Percentiles rank a stretch among this genome's conserved stretches.
Evolutionary conservation across 352 stramenopile genomes (phyloP).

Genomic region (Phytophthora melonis): DNA sequence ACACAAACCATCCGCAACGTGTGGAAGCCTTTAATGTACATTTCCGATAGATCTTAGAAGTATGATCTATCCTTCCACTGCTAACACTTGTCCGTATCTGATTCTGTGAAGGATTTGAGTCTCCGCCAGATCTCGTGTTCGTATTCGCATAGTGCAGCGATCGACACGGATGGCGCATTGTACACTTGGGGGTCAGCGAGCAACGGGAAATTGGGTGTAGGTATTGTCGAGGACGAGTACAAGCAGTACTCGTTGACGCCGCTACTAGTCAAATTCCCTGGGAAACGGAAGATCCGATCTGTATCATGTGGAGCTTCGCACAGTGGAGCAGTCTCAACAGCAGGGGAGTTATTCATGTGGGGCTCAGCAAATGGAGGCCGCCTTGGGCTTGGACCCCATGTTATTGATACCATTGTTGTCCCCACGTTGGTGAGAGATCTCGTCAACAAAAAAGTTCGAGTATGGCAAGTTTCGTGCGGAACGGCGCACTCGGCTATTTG

Average conservation of each 20-base stretch:
- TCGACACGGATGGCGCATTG: slow-evolving; percentile 76
- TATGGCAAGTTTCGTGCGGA: slow-evolving; percentile 81
- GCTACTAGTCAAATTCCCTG: slow-evolving; percentile 73
- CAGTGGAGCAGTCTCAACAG: slow-evolving; percentile 71
- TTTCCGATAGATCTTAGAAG: slow-evolving; percentile 27
- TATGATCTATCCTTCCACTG: background rate
- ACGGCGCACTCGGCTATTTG: slow-evolving; percentile 84
- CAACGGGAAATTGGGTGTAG: slow-evolving; percentile 90
- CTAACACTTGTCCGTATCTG: background rate
- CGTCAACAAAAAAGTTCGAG: slow-evolving; percentile 62
- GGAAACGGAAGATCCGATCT: slow-evolving; percentile 64
- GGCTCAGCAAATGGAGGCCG: slow-evolving; percentile 93
- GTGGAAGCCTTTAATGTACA: slow-evolving; percentile 62
- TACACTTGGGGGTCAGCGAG: slow-evolving; percentile 91
- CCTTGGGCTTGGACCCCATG: slow-evolving; percentile 84
- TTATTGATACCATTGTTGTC: slow-evolving; percentile 70
- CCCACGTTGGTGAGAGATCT: slow-evolving; percentile 89
- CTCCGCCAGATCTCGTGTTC: slow-evolving; percentile 71
- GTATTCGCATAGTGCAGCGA: slow-evolving; percentile 90
- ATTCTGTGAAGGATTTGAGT: slow-evolving; percentile 39
- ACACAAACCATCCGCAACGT: slow-evolving; percentile 68
- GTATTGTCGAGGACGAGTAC: slow-evolving; percentile 77
- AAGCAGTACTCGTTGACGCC: slow-evolving; percentile 85
- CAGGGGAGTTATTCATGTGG: slow-evolving; percentile 89
- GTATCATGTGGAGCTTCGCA: slow-evolving; percentile 92